These are phyloP conservation scores for Pseudopyrenochaeta lycopersici DNA, from an alignment of 2,329 filamentous ascomycete genomes.

Conservation along the genomic window DNA sequence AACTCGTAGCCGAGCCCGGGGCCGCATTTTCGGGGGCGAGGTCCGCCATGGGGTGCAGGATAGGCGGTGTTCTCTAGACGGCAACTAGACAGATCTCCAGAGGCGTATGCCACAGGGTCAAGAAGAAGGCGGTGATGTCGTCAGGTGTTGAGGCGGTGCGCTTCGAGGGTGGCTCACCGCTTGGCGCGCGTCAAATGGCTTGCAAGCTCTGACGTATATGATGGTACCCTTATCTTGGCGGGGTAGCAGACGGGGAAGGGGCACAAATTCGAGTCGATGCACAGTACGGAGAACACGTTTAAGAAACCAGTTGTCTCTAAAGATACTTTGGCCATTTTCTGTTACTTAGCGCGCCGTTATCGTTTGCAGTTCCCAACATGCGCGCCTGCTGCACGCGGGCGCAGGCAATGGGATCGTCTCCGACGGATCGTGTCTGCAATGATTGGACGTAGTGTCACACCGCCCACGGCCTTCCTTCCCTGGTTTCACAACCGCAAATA, in stretches of 20 bases:
- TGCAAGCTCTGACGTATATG: slow-evolving; percentile 30
- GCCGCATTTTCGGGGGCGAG: slow-evolving; percentile 37
- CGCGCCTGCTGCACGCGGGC: slow-evolving; percentile 26
- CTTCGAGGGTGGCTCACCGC: neutral
- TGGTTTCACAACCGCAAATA: slow-evolving; percentile 14
- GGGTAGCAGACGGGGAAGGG: neutral
- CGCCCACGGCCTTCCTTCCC: slow-evolving; percentile 26
- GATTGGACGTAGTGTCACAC: slow-evolving; percentile 38
- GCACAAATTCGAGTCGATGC: neutral
- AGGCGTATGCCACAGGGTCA: neutral
- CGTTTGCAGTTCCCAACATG: slow-evolving; percentile 23
- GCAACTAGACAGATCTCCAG: neutral
- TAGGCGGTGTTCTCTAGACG: slow-evolving; percentile 7
- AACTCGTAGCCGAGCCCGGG: slow-evolving; percentile 36
- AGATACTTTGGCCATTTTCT: slow-evolving; percentile 13
- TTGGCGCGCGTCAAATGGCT: neutral
- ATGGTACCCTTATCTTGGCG: slow-evolving; percentile 8
- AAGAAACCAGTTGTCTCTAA: slow-evolving; percentile 1
- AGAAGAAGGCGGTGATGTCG: slow-evolving; percentile 13
- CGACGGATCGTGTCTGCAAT: slow-evolving; percentile 34
- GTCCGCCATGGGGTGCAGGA: slow-evolving; percentile 40
- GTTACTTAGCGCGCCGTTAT: slow-evolving; percentile 31
- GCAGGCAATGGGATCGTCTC: slow-evolving; percentile 32
- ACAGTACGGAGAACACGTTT: neutral
- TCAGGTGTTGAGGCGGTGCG: slow-evolving; percentile 22